Conservation (phyloP, 2,329 filamentous ascomycete genomes). For the Epichloe uncinata region DNA sequence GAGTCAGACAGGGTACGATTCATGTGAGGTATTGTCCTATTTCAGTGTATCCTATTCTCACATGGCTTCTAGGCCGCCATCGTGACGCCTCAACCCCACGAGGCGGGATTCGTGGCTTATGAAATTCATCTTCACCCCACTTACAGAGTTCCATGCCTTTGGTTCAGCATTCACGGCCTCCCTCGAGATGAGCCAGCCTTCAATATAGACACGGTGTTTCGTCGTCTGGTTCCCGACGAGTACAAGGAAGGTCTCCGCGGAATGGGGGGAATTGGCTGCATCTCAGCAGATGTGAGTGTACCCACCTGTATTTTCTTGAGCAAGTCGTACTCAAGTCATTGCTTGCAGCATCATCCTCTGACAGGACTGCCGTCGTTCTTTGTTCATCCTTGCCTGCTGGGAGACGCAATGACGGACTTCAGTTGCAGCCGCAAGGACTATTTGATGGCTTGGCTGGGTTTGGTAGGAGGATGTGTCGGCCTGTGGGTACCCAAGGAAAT, state of each 20-base stretch:
- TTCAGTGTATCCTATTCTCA: slow-evolving; percentile 10
- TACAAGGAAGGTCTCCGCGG: slow-evolving; percentile 48
- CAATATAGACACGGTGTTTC: slow-evolving; percentile 56
- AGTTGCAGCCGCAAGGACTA: slow-evolving; percentile 53
- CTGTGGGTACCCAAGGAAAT: slow-evolving; percentile 64
- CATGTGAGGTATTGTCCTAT: slow-evolving; percentile 2
- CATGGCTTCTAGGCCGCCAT: slow-evolving; percentile 26
- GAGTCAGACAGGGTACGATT: slow-evolving; percentile 35
- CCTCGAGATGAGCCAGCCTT: slow-evolving; percentile 42
- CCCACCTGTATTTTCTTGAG: not conserved
- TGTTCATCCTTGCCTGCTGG: slow-evolving; percentile 83
- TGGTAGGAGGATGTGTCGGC: slow-evolving; percentile 69
- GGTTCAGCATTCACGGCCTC: slow-evolving; percentile 54
- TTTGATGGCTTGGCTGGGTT: slow-evolving; percentile 77
- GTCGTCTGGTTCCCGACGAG: slow-evolving; percentile 53
- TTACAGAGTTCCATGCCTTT: slow-evolving; percentile 62
- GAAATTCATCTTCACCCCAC: slow-evolving; percentile 64
- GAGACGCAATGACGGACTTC: slow-evolving; percentile 61
- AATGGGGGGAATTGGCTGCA: slow-evolving; percentile 54
- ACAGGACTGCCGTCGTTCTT: slow-evolving; percentile 73
- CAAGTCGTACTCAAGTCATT: slow-evolving; percentile 22
- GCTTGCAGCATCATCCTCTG: slow-evolving; percentile 63
- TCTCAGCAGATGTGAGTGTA: slow-evolving; percentile 60
- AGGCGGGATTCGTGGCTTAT: slow-evolving; percentile 45
- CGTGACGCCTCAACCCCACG: slow-evolving; percentile 17